Evolutionary conservation across 2,329 filamentous ascomycete species (phyloP).

Genomic region (Talaromyces sp.): DNA sequence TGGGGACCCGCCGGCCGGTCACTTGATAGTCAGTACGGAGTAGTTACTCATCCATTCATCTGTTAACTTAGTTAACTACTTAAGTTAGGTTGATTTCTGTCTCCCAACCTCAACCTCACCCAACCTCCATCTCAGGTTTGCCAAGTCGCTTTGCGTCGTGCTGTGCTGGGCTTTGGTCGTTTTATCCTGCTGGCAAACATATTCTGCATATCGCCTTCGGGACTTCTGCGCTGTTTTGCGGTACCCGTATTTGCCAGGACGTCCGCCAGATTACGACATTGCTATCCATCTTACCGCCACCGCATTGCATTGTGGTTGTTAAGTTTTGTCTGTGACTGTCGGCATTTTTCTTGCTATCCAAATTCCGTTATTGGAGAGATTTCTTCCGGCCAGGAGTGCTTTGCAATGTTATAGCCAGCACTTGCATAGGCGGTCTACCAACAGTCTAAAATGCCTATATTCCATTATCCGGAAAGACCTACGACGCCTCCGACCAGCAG

Average conservation of each 20-base stretch:
- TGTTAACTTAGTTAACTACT: too few species aligned
- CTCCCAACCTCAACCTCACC: background rate
- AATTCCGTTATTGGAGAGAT: background rate
- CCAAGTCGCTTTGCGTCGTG: too few species aligned
- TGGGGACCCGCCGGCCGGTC: background rate
- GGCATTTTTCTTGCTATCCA: background rate
- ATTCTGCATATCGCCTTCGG: background rate
- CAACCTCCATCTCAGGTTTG: background rate
- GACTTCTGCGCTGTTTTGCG: background rate
- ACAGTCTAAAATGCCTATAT: constrained; percentile 27
- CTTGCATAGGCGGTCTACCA: background rate
- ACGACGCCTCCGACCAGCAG: constrained; percentile 16
- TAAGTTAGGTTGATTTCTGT: too few species aligned
- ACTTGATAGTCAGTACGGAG: background rate
- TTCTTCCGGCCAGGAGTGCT: background rate
- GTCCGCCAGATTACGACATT: background rate
- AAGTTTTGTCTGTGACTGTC: background rate
- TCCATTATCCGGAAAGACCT: constrained; percentile 28
- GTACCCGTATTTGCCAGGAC: background rate
- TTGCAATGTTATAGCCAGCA: constrained; percentile 6
- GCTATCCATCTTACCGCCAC: constrained; percentile 10
- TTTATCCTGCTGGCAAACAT: background rate
- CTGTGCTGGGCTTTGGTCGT: background rate
- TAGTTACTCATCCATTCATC: background rate
- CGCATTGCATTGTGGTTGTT: background rate